Evolutionary conservation across 495 filamentous ascomycete genomes (phyloP).

Genomic region (Margaritispora aquatica): DNA sequence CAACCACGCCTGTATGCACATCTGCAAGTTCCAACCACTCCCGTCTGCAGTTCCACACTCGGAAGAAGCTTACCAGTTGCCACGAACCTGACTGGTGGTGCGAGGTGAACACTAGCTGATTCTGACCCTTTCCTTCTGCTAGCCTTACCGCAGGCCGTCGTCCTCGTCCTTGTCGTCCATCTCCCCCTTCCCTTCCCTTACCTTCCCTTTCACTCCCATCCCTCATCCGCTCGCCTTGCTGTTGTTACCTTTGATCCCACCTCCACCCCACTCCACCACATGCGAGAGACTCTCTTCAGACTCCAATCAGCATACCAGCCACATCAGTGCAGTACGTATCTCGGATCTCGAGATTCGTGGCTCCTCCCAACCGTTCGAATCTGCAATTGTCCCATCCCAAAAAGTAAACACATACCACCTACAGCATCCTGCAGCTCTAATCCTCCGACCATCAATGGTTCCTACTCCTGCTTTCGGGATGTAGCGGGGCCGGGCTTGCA

Average conservation of each 20-base stretch:
- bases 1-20: not conserved
- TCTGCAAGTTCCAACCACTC: not conserved
- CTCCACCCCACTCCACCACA: not conserved
- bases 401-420: not conserved
- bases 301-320: too few species aligned
- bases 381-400: too few species aligned
- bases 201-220: too few species aligned
- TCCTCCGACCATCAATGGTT: not conserved
- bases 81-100: not conserved
- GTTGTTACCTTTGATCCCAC: too few species aligned
- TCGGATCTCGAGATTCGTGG: not conserved
- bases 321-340: too few species aligned
- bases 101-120: too few species aligned
- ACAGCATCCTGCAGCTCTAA: not conserved
- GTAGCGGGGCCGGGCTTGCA: not conserved
- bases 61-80: not conserved
- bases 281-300: not conserved
- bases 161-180: not conserved
- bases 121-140: conserved; percentile 2
- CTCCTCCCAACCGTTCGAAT: too few species aligned
- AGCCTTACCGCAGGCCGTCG: not conserved
- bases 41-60: not conserved
- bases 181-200: not conserved
- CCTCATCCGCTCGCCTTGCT: too few species aligned
- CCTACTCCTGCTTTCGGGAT: not conserved